Evolutionary conservation across 306 rosid genomes (phyloP), one percentile per base, ranked within the genome.

Genomic region (Cucumis sativus): DNA sequence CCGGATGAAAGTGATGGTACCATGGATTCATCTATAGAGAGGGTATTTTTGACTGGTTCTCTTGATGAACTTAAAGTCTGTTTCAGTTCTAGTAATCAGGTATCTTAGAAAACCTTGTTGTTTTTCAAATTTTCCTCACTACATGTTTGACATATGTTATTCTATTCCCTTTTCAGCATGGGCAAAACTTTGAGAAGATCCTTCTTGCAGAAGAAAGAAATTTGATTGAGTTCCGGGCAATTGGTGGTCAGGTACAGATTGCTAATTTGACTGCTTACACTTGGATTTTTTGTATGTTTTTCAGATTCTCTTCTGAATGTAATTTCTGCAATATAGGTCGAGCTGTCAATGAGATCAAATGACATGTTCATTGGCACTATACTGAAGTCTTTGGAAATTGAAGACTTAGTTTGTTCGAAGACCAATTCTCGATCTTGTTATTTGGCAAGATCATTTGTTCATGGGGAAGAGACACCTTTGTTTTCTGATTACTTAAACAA

Each of bases 341-440:
- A 95, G 84, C 83, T 95, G 77, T 92, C 96, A 55, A 52, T 95
- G 61, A 89, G 90, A 82, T 89, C 85, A 66, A 83, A 83, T 74
- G 92, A 90, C 83, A 82, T 92, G 90, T 88, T 92, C 52, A 81
- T 95, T 78, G 99, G 97, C 51, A 91, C 99, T 68, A 89, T 95
- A 81, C 85, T 95, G 83, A 95, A 91, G 82, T 92, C 99, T 52
- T 88, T 95, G 88, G 97, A 95, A 89, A 83, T 95, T 73, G 99
- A 95, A 87, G 99, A 95, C 86, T 86, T 92, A 78, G 87, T 92
- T 84, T 88, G 90, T 83, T 18, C 71, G 58, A 80, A 83, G 78
- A 81, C 81, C 43, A 21, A 18, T 37, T 86, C 91, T 77, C 87
- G 65, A 80, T 93, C 91, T 68, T 79, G 93, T 79, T 95, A 83